A percentile compares a stretch with the other conserved stretches of the same genome.
phyloP scores from a whole-genome alignment of 2,329 filamentous ascomycete species.

The Hymenoscyphus occultus region DNA sequence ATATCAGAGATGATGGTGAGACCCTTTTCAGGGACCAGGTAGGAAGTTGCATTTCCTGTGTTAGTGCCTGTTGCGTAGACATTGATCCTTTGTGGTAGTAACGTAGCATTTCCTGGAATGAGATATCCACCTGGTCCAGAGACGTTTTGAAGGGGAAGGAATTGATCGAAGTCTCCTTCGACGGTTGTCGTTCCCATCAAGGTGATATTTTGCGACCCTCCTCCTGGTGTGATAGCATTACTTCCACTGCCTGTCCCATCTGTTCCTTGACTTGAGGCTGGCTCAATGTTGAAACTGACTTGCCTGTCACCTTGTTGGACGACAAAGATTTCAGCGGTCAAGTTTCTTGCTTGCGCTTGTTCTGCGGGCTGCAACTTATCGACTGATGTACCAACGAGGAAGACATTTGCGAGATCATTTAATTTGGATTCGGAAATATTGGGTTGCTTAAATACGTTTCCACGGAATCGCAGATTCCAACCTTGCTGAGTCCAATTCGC shows the following conservation, averaged over 20 bases:
- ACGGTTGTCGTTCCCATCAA: constrained; percentile 64
- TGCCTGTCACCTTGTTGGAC: constrained; percentile 65
- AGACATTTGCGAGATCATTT: constrained; percentile 66
- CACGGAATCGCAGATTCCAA: constrained; percentile 74
- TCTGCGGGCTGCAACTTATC: constrained; percentile 55
- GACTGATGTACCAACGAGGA: constrained; percentile 64
- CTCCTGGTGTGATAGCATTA: constrained; percentile 50
- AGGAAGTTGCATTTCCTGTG: constrained; percentile 72
- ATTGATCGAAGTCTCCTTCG: constrained; percentile 71
- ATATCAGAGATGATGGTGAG: constrained; percentile 75
- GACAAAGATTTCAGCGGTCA: constrained; percentile 72
- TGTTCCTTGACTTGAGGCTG: constrained; percentile 53
- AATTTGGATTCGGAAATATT: constrained; percentile 63
- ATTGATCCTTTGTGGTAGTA: constrained; percentile 63
- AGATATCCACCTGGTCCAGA: constrained; percentile 52
- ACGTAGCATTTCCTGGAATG: constrained; percentile 61
- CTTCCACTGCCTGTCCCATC: constrained; percentile 47
- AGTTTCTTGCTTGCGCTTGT: constrained; percentile 66
- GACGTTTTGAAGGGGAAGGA: constrained; percentile 59
- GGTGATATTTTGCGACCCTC: constrained; percentile 60
- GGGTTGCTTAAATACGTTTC: constrained; percentile 79
- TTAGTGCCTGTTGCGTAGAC: constrained; percentile 62
- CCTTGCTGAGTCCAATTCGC: constrained; percentile 77
- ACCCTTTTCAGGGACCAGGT: constrained; percentile 68
- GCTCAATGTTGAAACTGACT: constrained; percentile 61